Percentiles rank a stretch among this genome's conserved stretches.
Evolutionary conservation across 768 basidiomycete genomes (phyloP).

Genomic region (Lentinus tigrinus): DNA sequence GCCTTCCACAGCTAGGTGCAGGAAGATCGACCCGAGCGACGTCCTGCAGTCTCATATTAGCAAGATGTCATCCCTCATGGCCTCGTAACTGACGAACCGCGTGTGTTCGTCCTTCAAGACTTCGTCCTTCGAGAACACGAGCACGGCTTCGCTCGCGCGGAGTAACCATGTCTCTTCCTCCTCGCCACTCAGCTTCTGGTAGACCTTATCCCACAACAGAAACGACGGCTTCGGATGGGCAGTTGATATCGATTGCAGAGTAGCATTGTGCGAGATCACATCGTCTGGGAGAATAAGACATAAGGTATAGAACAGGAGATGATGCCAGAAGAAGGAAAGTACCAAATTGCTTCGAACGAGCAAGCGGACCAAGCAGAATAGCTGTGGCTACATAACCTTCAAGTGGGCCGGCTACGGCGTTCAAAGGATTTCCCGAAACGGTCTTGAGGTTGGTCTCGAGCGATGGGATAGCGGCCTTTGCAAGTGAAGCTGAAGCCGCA

Average conservation of each 20-base stretch:
- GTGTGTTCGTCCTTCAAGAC: conserved; percentile 51
- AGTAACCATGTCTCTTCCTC: conserved; percentile 79
- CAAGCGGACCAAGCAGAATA: conserved; percentile 61
- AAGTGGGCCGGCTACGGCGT: conserved; percentile 60
- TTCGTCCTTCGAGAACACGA: conserved; percentile 48
- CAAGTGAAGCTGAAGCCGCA: conserved; percentile 49
- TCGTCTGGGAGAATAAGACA: conserved; percentile 38
- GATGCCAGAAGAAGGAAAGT: conserved; percentile 21
- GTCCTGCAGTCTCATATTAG: conserved; percentile 36
- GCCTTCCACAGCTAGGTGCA: conserved; percentile 68
- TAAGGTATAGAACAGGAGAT: conserved; percentile 8
- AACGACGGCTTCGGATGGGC: conserved; percentile 76
- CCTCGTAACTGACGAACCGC: conserved; percentile 41
- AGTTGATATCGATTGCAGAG: conserved; percentile 44
- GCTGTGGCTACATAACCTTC: conserved; percentile 84
- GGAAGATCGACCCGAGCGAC: conserved; percentile 62
- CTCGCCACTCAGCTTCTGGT: conserved; percentile 61
- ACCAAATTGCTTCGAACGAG: conserved; percentile 54
- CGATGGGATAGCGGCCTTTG: conserved; percentile 51
- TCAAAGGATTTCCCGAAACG: conserved; percentile 59
- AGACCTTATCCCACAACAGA: conserved; percentile 84
- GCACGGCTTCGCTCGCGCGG: conserved; percentile 53
- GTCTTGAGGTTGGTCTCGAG: conserved; percentile 73
- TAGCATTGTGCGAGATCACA: conserved; percentile 46
- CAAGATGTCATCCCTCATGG: not conserved